A percentile compares a stretch with the other conserved stretches of the same genome.
Conservation (phyloP, 1,284 basidiomycete species). For the Cryptococcus sp. region DNA sequence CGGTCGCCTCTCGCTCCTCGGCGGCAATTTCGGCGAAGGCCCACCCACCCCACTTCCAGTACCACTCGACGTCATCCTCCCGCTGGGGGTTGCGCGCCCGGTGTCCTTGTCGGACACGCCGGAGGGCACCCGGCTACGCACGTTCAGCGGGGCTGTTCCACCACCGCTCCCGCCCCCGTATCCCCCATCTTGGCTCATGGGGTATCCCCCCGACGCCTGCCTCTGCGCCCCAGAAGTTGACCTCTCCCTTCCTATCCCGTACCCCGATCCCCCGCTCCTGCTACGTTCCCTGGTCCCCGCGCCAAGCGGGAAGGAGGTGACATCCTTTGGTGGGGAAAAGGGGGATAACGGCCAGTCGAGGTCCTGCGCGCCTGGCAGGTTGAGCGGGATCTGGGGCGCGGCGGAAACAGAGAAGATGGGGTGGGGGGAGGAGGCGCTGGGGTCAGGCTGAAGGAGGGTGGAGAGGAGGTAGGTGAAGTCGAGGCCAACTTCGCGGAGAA, state of each 20-base stretch:
- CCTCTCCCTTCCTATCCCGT: not conserved
- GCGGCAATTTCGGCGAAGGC: not conserved
- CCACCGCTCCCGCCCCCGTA: not conserved
- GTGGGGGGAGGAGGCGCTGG: constrained; percentile 9
- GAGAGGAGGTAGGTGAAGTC: constrained; percentile 85
- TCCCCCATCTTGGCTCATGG: not conserved
- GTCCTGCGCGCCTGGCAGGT: too few species aligned
- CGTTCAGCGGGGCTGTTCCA: too few species aligned
- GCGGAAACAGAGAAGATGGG: constrained; percentile 15
- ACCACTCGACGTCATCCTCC: not conserved
- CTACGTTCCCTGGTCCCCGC: not conserved
- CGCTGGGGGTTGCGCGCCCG: not conserved
- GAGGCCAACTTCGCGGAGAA: constrained; percentile 84
- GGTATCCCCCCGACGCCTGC: not conserved
- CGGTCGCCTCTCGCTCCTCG: not conserved
- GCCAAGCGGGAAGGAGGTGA: not conserved
- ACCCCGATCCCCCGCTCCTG: not conserved
- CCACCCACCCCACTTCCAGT: not conserved
- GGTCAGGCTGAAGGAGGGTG: constrained; percentile 57
- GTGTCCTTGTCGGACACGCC: too few species aligned
- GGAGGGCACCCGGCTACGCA: too few species aligned
- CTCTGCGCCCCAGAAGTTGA: not conserved
- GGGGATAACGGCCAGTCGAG: too few species aligned
- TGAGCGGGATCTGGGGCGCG: not conserved
- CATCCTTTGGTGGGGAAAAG: not conserved